Evolutionary conservation across 371 early-diverging fungal species (phyloP), one percentile per base, ranked within the genome.

Genomic region (Mycotypha africana): DNA sequence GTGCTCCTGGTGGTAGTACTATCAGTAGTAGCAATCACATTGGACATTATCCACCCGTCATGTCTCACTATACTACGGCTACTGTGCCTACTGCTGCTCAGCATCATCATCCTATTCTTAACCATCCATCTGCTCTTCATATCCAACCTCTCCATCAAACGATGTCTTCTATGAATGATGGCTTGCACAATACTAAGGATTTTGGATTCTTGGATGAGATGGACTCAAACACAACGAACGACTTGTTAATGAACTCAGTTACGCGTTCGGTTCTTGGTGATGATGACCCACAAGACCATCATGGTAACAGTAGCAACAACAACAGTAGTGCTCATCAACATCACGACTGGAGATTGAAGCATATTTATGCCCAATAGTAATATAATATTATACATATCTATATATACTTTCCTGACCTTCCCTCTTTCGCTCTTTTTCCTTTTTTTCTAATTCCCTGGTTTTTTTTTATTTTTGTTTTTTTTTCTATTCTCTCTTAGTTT

Each of bases 311-410:
- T n/a, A n/a, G n/a, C n/a, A n/a, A n/a, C n/a, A n/a, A n/a, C n/a
- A n/a, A n/a, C n/a, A n/a, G n/a, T n/a, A n/a, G n/a, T n/a, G n/a
- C n/a, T n/a, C n/a, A n/a, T n/a, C n/a, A n/a, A n/a, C n/a, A n/a
- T n/a, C n/a, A n/a, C n/a, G 43, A 43, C 12, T 44, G 45, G 45
- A 33, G 45, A 24, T 44, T 44, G 35, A 44, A 49, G 14, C 49
- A 49, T 34, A 49, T 42, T 15, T 49, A 41, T 41, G 49, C 49
- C 30, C 42, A 49, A 22, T 42, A 49, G 36, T 38, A 23, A 24
- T 20, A 17, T 37, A 37, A 5, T 19, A 19, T 37, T 37, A 37
- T 37, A 19, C 7, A 37, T 37, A 20, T 37, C 5, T 19, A 28
- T 28, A 28, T 28, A 28, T 28, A 28, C n/a, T n/a, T n/a, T n/a